A percentile compares a stretch with the other conserved stretches of the same genome.
These are phyloP conservation scores for Mrakia blollopis DNA, from an alignment of 768 basidiomycete genomes.

Conservation along the genomic window DNA sequence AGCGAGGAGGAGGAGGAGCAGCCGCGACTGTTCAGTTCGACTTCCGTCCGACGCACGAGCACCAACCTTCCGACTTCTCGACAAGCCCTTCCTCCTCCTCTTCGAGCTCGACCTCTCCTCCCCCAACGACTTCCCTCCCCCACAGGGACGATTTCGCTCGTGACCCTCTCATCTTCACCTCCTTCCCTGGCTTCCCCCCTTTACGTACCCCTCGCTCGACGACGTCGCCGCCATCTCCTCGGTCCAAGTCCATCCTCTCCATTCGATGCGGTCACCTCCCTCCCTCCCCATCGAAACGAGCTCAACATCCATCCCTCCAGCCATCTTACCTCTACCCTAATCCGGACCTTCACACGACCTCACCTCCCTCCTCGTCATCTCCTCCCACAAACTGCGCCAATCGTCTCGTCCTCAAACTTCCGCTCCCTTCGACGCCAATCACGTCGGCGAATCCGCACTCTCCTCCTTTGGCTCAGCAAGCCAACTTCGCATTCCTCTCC, in stretches of 20 bases:
- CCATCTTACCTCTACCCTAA: not conserved
- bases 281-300: not conserved
- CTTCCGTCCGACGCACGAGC: not conserved
- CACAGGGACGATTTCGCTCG: not conserved
- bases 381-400: not conserved
- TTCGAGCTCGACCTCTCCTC: no score
- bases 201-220: not conserved
- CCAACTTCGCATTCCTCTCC: not conserved
- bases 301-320: not conserved
- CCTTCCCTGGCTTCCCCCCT: not conserved
- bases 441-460: not conserved
- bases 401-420: not conserved
- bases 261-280: conserved; percentile 3
- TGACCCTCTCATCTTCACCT: not conserved
- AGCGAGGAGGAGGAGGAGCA: not conserved
- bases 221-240: no score
- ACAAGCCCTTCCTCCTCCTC: not conserved
- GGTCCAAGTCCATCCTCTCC: not conserved
- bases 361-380: not conserved
- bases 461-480: not conserved
- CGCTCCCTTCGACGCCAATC: not conserved
- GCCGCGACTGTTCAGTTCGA: not conserved
- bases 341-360: not conserved
- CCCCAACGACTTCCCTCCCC: not conserved
- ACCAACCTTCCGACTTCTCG: not conserved